Percentiles rank a stretch among this genome's conserved stretches.
Conservation (phyloP, 2,329 filamentous ascomycete genomes). For the Thielaviopsis ethacetica region DNA sequence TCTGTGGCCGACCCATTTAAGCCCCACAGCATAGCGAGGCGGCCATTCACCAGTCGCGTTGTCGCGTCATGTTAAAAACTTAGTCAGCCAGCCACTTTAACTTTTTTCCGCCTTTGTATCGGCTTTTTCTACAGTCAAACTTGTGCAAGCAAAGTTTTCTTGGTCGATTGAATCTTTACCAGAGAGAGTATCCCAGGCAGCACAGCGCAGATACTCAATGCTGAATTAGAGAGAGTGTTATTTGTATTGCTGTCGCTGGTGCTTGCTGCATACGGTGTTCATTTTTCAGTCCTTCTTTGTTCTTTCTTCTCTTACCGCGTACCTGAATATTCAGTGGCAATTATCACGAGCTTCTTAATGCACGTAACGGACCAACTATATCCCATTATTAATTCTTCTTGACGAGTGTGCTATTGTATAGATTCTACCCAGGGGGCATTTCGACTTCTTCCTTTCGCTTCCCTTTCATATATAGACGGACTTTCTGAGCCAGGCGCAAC, state of each 20-base stretch:
- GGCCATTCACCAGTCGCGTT: conserved; percentile 10
- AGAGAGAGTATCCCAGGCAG: not conserved
- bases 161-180: not conserved
- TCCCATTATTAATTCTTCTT: not conserved
- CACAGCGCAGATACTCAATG: not conserved
- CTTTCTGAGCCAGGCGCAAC: not conserved
- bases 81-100: not conserved
- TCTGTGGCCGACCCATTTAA: not conserved
- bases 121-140: not conserved
- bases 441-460: not conserved
- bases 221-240: not conserved
- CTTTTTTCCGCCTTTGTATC: not conserved
- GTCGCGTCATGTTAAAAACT: not conserved
- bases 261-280: not conserved
- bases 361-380: not conserved
- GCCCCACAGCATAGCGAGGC: not conserved
- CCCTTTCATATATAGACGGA: not conserved
- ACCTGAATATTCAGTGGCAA: not conserved
- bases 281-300: not conserved
- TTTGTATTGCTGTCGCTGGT: not conserved
- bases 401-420: not conserved
- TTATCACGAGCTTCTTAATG: not conserved
- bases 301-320: not conserved
- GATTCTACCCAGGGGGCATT: not conserved
- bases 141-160: not conserved